Evolutionary conservation across 352 stramenopile species (phyloP), one percentile per base, ranked within the genome.

Genomic region (Pilasporangium apinafurcum): DNA sequence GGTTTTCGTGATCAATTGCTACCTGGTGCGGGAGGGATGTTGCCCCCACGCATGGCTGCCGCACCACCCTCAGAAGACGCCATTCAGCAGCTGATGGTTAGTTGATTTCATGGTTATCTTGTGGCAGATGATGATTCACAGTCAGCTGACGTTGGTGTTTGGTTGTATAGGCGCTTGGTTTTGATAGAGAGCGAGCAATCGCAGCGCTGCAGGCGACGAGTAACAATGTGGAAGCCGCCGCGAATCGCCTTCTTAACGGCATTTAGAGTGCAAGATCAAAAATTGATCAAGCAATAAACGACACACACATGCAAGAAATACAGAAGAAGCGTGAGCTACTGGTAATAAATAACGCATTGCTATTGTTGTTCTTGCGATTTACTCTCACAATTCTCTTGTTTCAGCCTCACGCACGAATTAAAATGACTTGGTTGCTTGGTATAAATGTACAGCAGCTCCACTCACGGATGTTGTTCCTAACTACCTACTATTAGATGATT

Each of bases 171-270:
- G 71, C 71, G 8, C 62, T 89, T 9, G 77, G 77, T 5, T 89
- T 89, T 37, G 74, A 89, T 31, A 71, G 77, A 27, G 77, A 86
- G 36, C 74, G 64, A 24, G 65, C 78, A 17, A 62, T 90, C n/a
- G 63, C 61, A 16, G 82, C 82, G 18, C 62, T 94, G 45, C 79
- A 81, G 44, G 62, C 68, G 9, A 80, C 77, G 8, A 62, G 85
- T 48, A 92, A 92, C 62, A 94, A 94, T 39, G 77, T 94, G n/a
- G 79, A 94, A 58, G 79, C 77, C 7, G 82, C 82, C 1, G 82
- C 82, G 37, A 93, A 93, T 61, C 78, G 78, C 2, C 49, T 93
- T 10, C 43, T 93, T 34, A 94, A 94, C 43, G 77, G 67, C 35
- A 46, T 88, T 28, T 77, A 64, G 56, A 45, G 28, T 35, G 8